Base-by-base conservation (phyloP, 2,329 filamentous ascomycete genomes). In the Gnomoniopsis sp. region DNA sequence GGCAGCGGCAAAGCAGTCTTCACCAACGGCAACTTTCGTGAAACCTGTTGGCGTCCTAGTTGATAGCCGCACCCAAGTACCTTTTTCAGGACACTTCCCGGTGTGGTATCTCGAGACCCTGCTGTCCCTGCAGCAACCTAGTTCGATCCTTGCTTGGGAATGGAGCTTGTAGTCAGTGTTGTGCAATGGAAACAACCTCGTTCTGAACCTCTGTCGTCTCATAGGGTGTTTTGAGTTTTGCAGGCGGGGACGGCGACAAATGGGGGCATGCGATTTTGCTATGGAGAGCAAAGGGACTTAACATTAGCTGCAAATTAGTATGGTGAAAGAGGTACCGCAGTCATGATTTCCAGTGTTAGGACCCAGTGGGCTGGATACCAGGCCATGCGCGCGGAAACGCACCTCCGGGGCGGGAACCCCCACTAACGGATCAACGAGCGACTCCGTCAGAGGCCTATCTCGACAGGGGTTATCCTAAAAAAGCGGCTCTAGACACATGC, bases 391-490 rank as follows among this genome's bases (percentile, higher is more conserved):
- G 15, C 22, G 36, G 46, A 38, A 34, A 30, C 3, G 30, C 22
- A 17, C 46, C n/a, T 21, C 53, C 53, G 53, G 30, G 2, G 44
- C 53, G 44, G 53, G 44, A 55, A 41, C 44, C 44, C 34, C 53
- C 53, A 55, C 53, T 55, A 49, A 43, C 44, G 47, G n/a, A 54
- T 36, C 52, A 30, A 33, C 30, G n/a, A 22, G 43, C 46, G 22
- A 30, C 22, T 7, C 30, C 14, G 44, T 15, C 21, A 22, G 41
- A 33, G 17, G 19, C 33, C 22, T 30, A 44, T 36, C 26, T n/a
- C 15, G 47, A 33, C 14, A 19, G 36, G 41, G 43, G 44, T 17
- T n/a, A 19, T 48, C 22, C 44, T 21, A 6, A 41, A 17, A n/a
- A 17, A 48, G 12, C 46, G 2, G 46, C 43, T 22, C 15, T 19